phyloP scores from a whole-genome alignment of 495 filamentous ascomycete species.

The Cryomyces minteri region DNA sequence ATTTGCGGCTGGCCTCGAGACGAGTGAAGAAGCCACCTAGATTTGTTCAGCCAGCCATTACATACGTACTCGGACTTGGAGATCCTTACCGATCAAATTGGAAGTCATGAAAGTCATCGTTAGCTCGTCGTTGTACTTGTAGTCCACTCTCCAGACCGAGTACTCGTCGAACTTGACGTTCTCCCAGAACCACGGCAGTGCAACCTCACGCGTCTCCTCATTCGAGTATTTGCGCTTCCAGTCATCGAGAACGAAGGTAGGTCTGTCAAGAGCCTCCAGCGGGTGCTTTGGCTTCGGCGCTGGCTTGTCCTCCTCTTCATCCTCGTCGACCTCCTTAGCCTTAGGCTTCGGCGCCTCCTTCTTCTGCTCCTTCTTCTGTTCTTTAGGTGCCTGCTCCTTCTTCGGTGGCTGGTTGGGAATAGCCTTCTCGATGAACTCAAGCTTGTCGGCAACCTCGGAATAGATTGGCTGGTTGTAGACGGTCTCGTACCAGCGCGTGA shows the following conservation, averaged over 20 bases:
- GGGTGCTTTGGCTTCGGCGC: constrained; percentile 93
- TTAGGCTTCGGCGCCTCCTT: constrained; percentile 31
- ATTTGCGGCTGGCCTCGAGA: constrained; percentile 96
- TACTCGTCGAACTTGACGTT: constrained; percentile 83
- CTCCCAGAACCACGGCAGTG: constrained; percentile 97
- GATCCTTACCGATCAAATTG: constrained; percentile 64
- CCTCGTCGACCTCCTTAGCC: constrained; percentile 35
- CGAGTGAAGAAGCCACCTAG: constrained; percentile 86
- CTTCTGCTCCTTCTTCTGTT: constrained; percentile 44
- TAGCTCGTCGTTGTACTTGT: constrained; percentile 98
- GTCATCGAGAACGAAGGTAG: constrained; percentile 75
- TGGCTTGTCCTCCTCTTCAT: constrained; percentile 50
- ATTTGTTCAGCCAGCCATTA: not conserved
- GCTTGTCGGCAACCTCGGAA: constrained; percentile 53
- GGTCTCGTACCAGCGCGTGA: constrained; percentile 87
- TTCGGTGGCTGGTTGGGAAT: constrained; percentile 81
- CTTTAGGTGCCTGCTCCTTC: constrained; percentile 49
- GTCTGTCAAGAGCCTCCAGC: constrained; percentile 64
- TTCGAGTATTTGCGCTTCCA: constrained; percentile 99
- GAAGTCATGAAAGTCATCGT: constrained; percentile 94
- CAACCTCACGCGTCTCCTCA: constrained; percentile 61
- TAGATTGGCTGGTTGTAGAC: constrained; percentile 83
- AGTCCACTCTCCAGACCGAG: constrained; percentile 78
- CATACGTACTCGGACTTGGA: not conserved
- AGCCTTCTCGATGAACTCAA: constrained; percentile 63